Base-by-base conservation (phyloP, 306 rosid genomes). In the Vicia faba region DNA sequence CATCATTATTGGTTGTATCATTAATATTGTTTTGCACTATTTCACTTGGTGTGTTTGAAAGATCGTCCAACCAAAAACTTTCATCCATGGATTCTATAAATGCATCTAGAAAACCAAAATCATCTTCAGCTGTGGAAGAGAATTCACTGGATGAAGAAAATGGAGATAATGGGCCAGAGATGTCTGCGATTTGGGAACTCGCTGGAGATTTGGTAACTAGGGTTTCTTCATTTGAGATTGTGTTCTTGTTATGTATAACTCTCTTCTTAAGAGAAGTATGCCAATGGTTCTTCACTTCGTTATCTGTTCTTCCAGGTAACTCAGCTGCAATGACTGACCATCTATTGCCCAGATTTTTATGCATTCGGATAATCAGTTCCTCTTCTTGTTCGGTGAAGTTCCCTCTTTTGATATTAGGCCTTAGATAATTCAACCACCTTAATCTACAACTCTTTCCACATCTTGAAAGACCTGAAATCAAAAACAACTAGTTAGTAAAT, bases 371-470 rank as follows among this genome's bases (percentile, higher is more conserved):
- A 3, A 80, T 72, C 4, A 31, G 1, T 0, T 76, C 81, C 28
- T 80, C 81, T 62, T 80, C 84, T 12, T 76, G 35, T 35, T 2
- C 23, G 14, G 70, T 67, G 44, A 61, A 76, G 55, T 80, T 67
- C 1, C 84, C 84, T 71, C 81, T 76, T 56, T 68, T 80, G 60
- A 80, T 1, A 7, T 72, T 69, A 0, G 84, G 84, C 76, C 84
- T 76, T 4, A 80, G 56, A 44, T 80, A 80, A 72, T 80, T 80
- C 73, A 80, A 19, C 84, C 84, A 80, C 45, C 84, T 76, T 61
- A 80, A 36, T 55, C 84, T 62, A 53, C 84, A 80, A 72, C 84
- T 80, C 36, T 80, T 80, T 23, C 84, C 84, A 62, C 84, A 80
- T 20, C 81, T 80, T 19, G 39, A 18, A 2, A 80, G 29, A 28